Evolutionary conservation across 371 early-diverging fungal genomes (phyloP).

Genomic region (Dichotomocladium elegans): DNA sequence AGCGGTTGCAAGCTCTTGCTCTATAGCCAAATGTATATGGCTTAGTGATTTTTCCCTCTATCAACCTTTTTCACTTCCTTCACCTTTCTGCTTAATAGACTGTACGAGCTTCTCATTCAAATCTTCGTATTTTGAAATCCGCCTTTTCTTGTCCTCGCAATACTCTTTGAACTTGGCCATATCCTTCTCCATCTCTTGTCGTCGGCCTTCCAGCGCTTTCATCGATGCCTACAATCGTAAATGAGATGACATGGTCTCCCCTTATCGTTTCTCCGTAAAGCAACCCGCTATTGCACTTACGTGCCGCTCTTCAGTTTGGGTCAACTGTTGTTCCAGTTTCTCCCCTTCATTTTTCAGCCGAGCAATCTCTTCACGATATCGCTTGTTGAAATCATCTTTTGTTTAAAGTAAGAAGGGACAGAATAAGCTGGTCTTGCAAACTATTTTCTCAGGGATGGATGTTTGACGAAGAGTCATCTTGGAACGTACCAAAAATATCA

Average conservation of each 20-base stretch:
- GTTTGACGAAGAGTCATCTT: no score
- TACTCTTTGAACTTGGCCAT: conserved; percentile 20
- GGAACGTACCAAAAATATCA: not conserved
- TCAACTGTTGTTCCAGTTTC: no score
- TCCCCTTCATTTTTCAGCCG: not conserved
- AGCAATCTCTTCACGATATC: not conserved
- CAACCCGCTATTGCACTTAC: no score
- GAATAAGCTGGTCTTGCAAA: no score
- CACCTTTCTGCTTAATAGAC: no score
- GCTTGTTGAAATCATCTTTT: not conserved
- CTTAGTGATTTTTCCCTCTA: not conserved
- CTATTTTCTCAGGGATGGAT: no score
- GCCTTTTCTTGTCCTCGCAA: conserved; percentile 1
- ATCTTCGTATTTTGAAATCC: conserved; percentile 4
- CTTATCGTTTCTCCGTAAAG: no score
- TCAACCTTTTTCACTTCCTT: not conserved
- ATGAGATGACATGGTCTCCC: no score
- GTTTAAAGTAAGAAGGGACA: no score
- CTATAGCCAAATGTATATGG: not conserved
- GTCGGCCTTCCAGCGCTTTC: conserved; percentile 40
- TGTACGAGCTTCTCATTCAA: conserved; percentile 6
- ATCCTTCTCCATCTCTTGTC: conserved; percentile 22
- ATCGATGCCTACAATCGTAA: not conserved
- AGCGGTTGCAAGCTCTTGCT: not conserved
- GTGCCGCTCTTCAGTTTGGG: no score